Percentiles rank a stretch among this genome's conserved stretches.
phyloP scores from a whole-genome alignment of 2,329 filamentous ascomycete species.

The Fonsecaea pedrosoi region DNA sequence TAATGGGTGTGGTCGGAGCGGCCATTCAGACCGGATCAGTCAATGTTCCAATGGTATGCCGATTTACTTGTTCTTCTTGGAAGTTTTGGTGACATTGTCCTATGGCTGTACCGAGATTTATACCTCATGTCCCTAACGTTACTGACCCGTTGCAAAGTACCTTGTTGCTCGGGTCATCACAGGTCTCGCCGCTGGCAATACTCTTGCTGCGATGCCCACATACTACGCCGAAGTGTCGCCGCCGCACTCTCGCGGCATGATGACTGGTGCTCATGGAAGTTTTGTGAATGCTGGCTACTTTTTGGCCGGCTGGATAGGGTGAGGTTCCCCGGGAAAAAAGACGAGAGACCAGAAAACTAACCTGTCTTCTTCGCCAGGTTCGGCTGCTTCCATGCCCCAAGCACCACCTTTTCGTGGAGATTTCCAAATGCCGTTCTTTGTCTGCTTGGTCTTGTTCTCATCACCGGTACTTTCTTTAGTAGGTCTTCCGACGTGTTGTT shows the following conservation, averaged over 20 bases:
- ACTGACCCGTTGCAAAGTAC: slow-evolving; percentile 10
- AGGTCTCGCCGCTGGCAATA: slow-evolving; percentile 12
- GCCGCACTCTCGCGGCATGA: slow-evolving; percentile 41
- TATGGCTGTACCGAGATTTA: no score
- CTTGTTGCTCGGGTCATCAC: slow-evolving; percentile 24
- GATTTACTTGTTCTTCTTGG: no score
- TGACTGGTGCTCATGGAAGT: slow-evolving; percentile 46
- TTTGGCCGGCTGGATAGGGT: slow-evolving; percentile 52
- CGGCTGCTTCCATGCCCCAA: slow-evolving; percentile 17
- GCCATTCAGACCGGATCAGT: slow-evolving; percentile 6
- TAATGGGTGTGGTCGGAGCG: slow-evolving; percentile 1
- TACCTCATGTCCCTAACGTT: no score
- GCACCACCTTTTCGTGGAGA: slow-evolving; percentile 20
- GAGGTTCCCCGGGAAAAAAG: slow-evolving; percentile 18
- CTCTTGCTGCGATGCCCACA: slow-evolving; percentile 32
- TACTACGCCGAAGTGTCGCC: slow-evolving; percentile 42
- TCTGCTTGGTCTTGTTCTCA: slow-evolving; percentile 11
- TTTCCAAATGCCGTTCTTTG: slow-evolving; percentile 25
- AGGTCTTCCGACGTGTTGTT: neutral
- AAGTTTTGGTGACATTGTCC: no score
- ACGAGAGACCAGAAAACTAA: no score
- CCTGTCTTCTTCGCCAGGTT: slow-evolving; percentile 3
- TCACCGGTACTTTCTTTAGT: slow-evolving; percentile 25
- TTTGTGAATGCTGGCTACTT: slow-evolving; percentile 50
- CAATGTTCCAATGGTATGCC: slow-evolving; percentile 6